Evolutionary conservation across 495 filamentous ascomycete species (phyloP), one percentile per base, ranked within the genome.

Genomic region (Aeminium ludgeri): DNA sequence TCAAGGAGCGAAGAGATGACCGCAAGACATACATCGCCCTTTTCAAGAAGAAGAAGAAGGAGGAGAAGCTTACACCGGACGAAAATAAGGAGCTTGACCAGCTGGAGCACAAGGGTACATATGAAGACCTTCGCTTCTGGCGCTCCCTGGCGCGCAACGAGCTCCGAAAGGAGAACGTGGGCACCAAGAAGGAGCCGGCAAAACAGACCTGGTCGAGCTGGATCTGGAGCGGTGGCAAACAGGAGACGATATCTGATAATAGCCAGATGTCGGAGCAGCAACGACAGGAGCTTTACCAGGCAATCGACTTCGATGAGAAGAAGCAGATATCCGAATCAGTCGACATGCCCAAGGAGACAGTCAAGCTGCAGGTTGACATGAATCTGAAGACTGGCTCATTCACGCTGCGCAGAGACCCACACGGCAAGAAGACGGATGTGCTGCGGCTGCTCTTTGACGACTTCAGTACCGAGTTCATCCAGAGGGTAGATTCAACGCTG

Each of bases 241-340:
- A 74, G 25, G 54, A 65, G 36, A 61, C 74, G 23, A 53, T 62
- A 36, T 66, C 73, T 27, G 67, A 72, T 2, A 75, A 80, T 50
- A 74, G 74, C 8, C 68, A 78, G 38, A 91, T 97, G 71, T 86
- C 83, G 1, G 91, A 97, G 41, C 75, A 94, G 57, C 86, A 97
- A 56, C 76, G 86, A 32, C 85, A 96, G 56, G 89, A 96, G 63
- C 71, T 97, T 7, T 97, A 97, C 53, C 82, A 84, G 49, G 91
- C 83, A 27, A 97, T 97, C 49, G 86, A 95, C 53, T 97, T 86
- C 81, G 82, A 97, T 50, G 89, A 97, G 63, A 95, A 95, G 66
- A 80, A 86, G 37, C 77, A 77, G 2, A 68, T 97, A 25, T 66
- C 82, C 0, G 86, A 89, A 46, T 77, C 77, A 40, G 79, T 97